Base-by-base conservation (phyloP, 257 asterid species). In the Primulina tabacum region DNA sequence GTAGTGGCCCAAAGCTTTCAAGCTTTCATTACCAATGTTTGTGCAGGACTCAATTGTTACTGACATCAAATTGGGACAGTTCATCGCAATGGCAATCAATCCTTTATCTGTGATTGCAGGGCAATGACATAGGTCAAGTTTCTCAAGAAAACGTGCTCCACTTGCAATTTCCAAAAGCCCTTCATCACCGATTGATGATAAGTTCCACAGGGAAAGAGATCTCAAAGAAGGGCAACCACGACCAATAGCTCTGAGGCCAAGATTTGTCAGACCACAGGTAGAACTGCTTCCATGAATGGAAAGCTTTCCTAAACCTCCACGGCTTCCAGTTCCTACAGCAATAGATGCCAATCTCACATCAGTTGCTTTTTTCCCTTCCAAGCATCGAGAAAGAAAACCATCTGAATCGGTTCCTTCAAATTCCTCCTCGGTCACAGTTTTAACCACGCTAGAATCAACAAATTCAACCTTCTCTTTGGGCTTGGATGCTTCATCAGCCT, bases 241-340 rank as follows among this genome's bases (percentile, higher is more conserved):
- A 16, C 95, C 89, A 62, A 89, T 79, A 11, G 95, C 92, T 79
- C 85, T 91, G n/a, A 94, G 84, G 61, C 99, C 99, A 32, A 72
- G 34, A 65, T 91, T 67, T 6, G 97, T 87, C 84, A 89, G 84
- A 40, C 87, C 84, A 59, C 82, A 68, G 59, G 80, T 82, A 40
- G 87, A 69, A 33, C 74, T 52, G 76, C 83, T 85, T 70, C 97
- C 99, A 52, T 91, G 78, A 63, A 94, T 86, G 8, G 92, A 88
- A 71, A 94, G 96, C 81, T 94, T 91, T 17, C 97, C 97, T 73
- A 94, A 75, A 69, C 97, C 97, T 70, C 99, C 99, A 58, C 89
- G 89, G 35, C 76, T 74, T 56, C 84, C 82, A 3, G 89, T 86
- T 58, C 97, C 96, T 56, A 91, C 88, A 65, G 99, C 81, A 75